Base-by-base conservation (phyloP, 495 filamentous ascomycete species). In the Tuber magnatum region DNA sequence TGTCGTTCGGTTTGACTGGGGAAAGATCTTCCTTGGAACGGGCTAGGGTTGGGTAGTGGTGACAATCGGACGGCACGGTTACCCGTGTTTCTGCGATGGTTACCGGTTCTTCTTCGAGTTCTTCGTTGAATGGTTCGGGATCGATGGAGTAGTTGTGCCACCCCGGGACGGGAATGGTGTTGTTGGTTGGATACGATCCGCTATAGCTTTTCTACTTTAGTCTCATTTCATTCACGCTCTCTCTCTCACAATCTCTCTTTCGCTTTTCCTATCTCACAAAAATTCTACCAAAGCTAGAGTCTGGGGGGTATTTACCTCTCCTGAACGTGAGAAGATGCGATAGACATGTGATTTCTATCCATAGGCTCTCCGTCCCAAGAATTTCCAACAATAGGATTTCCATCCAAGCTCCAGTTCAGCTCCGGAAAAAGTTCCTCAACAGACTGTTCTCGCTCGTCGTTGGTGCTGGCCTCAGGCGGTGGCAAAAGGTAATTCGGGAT, bases 171-270 rank as follows among this genome's bases (percentile, higher is more conserved):
- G 28, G 56, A 32, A 28, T 0, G 7, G 14, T 3, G 51, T 12
- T 3, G 51, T 12, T 18, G 28, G 18, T 32, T 35, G 28, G 4
- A 18, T 18, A 5, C 3, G 14, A 32, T 32, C 3, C 28, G 10
- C 56, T 65, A 14, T 65, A 18, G n/a, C 32, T 65, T 65, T 65
- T 65, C 56, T 35, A 65, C 32, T 65, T 65, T 65, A 65, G 56
- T 65, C 10, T 32, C n/a, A 0, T 5, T 35, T 35, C 5, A 28
- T 35, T 65, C 56, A 32, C 14, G n/a, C 4, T 61, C 16, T 61
- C 28, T 65, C 28, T 61, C 28, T 65, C 28, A 65, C 28, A 3
- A 20, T 14, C 56, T 7, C 56, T 35, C 56, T 65, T 2, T 7
- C 28, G 0, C 56, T 20, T 32, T 65, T 35, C 16, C 51, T 32